Percentiles rank a stretch among this genome's conserved stretches.
Evolutionary conservation across 352 stramenopile species (phyloP).

Genomic region (Globisporangium nodosum): DNA sequence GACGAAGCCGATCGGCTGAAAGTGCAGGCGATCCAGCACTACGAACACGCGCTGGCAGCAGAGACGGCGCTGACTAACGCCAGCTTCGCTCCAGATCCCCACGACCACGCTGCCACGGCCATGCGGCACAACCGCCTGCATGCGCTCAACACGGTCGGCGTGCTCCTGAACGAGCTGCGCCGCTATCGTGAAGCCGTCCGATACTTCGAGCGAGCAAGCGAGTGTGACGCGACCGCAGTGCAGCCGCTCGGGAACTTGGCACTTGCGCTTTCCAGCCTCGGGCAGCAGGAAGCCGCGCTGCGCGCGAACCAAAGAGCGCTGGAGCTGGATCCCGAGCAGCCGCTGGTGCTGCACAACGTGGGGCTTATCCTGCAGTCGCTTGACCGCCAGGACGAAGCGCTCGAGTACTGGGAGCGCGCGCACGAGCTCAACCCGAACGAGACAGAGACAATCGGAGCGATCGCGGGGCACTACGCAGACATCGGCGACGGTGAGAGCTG

Average conservation of each 20-base stretch:
- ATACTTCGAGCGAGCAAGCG: constrained; percentile 14
- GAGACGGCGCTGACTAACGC: background rate
- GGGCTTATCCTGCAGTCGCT: constrained; percentile 13
- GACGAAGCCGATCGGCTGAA: background rate
- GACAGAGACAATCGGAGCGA: constrained; percentile 12
- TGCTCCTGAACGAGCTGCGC: constrained; percentile 11
- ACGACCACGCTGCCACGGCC: background rate
- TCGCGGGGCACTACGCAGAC: constrained; percentile 14
- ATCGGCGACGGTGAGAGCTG: constrained; percentile 10
- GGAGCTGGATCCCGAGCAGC: constrained; percentile 10
- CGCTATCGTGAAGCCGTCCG: constrained; percentile 1
- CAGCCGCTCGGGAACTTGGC: constrained; percentile 21
- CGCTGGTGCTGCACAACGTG: constrained; percentile 23
- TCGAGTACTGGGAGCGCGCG: constrained; percentile 11
- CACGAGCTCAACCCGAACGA: constrained; percentile 6
- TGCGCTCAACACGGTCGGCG: constrained; percentile 24
- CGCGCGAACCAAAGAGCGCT: constrained; percentile 13
- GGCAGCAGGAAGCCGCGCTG: constrained; percentile 10
- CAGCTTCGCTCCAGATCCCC: background rate
- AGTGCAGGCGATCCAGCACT: constrained; percentile 4
- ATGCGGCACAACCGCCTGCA: constrained; percentile 4
- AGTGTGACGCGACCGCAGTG: constrained; percentile 4
- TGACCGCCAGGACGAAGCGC: constrained; percentile 3
- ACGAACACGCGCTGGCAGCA: constrained; percentile 4
- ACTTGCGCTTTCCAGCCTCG: constrained; percentile 8